Base-by-base conservation (phyloP, 1,139 yeast genomes). In the Candida sp. region DNA sequence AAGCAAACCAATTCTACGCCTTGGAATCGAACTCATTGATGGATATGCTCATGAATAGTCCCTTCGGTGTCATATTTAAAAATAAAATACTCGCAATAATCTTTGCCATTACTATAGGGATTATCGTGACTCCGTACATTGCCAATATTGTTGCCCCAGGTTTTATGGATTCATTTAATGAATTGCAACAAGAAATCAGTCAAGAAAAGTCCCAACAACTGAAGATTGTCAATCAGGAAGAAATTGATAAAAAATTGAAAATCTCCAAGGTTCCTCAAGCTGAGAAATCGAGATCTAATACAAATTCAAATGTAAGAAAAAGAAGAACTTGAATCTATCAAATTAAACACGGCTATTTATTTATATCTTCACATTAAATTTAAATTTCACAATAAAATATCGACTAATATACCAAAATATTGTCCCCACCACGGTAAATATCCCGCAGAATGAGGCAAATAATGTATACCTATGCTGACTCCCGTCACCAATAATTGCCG, bases 401-500 rank as follows among this genome's bases (percentile, higher is more conserved):
- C 68, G 50, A 39, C 66, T 57, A 7, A 49, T 37, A 5, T 44
- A 42, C 58, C 61, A 62, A 34, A 58, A 55, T 1, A 52, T 8
- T 2, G 55, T 46, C 2, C 68, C 65, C 1, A 49, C 47, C 4
- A 56, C 42, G 3, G 58, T 47, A 40, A 63, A 52, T 15, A 50
- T 39, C 8, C 63, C 58, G 41, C 62, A 56, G 11, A 61, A 52
- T 5, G 58, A 47, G 4, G 60, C 64, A 50, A 63, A 64, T 50
- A 51, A 51, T 29, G 60, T 56, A 41, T 62, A 64, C 15, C 58
- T 50, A 34, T 48, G 46, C 29, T 44, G 48, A 7, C 52, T 42
- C 3, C 64, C 68, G 3, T 71, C 54, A 2, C 75, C 73, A 35
- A 79, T 71, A 42, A 79, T 70, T 1, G 74, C 71, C 44, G 80